These are phyloP conservation scores for Epichloe gansuensis DNA, from an alignment of 2,329 filamentous ascomycete genomes.

Conservation along the genomic window DNA sequence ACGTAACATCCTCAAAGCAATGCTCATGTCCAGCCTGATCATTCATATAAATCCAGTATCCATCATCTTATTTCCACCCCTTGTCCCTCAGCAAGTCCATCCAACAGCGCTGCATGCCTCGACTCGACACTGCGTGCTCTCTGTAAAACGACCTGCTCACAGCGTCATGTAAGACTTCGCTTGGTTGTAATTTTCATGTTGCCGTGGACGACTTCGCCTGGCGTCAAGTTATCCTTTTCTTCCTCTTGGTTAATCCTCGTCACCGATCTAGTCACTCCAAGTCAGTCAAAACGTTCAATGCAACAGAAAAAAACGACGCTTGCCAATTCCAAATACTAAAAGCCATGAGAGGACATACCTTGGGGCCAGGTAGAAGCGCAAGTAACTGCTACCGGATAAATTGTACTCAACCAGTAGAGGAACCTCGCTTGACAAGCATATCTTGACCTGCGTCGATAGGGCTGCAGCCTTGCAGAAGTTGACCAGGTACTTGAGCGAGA, in stretches of 20 bases:
- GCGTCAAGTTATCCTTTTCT: neutral
- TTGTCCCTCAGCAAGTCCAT: neutral
- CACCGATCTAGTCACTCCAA: conserved; percentile 21
- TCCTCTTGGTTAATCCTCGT: conserved; percentile 22
- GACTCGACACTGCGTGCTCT: neutral
- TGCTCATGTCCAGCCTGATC: neutral
- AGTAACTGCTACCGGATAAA: conserved; percentile 68
- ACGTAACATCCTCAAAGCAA: neutral
- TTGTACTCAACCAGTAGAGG: conserved; percentile 90
- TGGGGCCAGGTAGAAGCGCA: conserved; percentile 96
- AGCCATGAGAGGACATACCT: conserved; percentile 47
- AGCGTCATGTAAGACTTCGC: conserved; percentile 6
- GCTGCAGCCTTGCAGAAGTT: conserved; percentile 98
- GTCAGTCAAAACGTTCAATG: neutral
- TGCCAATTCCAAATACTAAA: neutral
- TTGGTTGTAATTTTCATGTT: conserved; percentile 7
- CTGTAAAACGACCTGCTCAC: neutral
- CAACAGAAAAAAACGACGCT: neutral
- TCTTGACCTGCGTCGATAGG: conserved; percentile 70
- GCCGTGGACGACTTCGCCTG: neutral
- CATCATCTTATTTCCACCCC: neutral
- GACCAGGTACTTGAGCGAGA: conserved; percentile 98
- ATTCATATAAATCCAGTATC: neutral
- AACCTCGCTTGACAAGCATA: conserved; percentile 92
- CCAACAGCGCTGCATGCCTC: neutral